phyloP scores from a whole-genome alignment of 208 protist genomes.

The Wallacemonas sp. region DNA sequence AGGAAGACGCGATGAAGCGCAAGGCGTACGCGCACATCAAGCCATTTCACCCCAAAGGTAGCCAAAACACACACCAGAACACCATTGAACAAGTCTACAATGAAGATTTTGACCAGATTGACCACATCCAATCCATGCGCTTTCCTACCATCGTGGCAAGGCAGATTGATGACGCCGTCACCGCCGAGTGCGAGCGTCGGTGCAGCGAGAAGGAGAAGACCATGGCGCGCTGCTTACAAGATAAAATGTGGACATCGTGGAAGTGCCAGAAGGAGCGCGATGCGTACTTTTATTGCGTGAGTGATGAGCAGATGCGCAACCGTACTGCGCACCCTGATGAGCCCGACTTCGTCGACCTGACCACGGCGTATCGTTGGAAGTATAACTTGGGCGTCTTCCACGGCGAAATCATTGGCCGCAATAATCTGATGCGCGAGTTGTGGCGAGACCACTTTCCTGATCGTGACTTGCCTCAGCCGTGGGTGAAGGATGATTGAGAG shows the following conservation, averaged over 20 bases:
- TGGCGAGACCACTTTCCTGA: constrained; percentile 86
- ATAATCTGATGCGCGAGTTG: constrained; percentile 73
- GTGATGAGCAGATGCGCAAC: constrained; percentile 36
- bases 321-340: constrained; percentile 14
- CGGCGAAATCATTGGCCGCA: constrained; percentile 75
- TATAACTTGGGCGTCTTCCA: constrained; percentile 80
- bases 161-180: constrained; percentile 60
- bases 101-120: constrained; percentile 78
- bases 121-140: constrained; percentile 71
- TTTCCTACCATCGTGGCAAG: constrained; percentile 65
- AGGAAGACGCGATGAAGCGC: constrained; percentile 41
- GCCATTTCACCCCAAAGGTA: background rate
- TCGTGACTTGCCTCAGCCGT: constrained; percentile 72
- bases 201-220: constrained; percentile 77
- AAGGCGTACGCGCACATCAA: constrained; percentile 39
- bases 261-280: constrained; percentile 91
- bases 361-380: constrained; percentile 82
- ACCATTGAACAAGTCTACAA: constrained; percentile 78
- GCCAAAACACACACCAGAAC: constrained; percentile 28
- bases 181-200: constrained; percentile 59
- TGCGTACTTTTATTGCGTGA: constrained; percentile 64
- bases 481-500: constrained; percentile 55
- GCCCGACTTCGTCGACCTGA: constrained; percentile 34
- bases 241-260: constrained; percentile 90
- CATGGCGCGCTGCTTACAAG: constrained; percentile 82